phyloP scores from a whole-genome alignment of 176 grass and related monocot genomes.

The Rhynchospora pubera region DNA sequence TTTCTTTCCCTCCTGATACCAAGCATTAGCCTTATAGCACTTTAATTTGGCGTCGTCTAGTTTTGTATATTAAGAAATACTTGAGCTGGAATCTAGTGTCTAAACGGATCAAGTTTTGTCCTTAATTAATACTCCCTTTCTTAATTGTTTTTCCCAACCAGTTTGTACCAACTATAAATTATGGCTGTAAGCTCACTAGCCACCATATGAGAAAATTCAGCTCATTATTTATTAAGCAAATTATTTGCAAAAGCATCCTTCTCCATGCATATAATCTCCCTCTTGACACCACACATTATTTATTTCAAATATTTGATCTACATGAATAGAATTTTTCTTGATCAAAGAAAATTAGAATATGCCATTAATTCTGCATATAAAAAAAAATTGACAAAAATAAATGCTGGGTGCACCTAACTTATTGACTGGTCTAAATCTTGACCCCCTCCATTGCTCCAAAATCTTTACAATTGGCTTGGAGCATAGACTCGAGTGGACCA shows the following conservation, averaged over 20 bases:
- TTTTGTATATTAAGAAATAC: not conserved
- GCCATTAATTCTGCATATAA: not conserved
- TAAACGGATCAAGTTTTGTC: not conserved
- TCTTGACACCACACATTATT: not conserved
- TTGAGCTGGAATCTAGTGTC: not conserved
- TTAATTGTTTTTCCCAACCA: not conserved
- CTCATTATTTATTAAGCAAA: not conserved
- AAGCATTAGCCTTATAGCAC: not conserved
- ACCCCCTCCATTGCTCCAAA: not conserved
- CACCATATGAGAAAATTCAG: not conserved
- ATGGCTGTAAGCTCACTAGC: not conserved
- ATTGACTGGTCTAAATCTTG: not conserved
- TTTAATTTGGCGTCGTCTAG: not conserved
- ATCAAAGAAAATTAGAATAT: not conserved
- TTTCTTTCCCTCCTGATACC: not conserved
- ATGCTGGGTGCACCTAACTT: not conserved
- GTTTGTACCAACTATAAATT: constrained; percentile 2
- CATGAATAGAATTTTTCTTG: not conserved
- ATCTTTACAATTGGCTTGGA: not conserved
- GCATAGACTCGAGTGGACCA: not conserved
- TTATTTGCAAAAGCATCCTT: not conserved
- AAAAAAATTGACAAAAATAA: not conserved
- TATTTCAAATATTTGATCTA: not conserved
- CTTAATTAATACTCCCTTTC: not conserved
- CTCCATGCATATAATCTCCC: not conserved